phyloP scores from a whole-genome alignment of 2,329 filamentous ascomycete species.

The Tolypocladium tundrense region DNA sequence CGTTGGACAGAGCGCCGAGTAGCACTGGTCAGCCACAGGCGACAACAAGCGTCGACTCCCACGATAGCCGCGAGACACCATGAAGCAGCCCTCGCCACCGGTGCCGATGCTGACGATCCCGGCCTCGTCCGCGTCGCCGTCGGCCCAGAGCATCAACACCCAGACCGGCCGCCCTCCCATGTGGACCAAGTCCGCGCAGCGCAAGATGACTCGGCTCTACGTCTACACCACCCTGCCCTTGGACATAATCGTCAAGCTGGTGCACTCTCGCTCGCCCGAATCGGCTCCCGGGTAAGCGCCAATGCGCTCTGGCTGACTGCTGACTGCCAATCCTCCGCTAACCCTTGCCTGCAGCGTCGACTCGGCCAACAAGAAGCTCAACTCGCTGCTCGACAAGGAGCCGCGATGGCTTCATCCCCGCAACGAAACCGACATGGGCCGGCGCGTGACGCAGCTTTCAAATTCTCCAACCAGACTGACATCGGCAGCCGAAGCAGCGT shows the following conservation, averaged over 20 bases:
- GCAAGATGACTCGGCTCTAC: constrained; percentile 45
- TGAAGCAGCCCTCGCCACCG: background rate
- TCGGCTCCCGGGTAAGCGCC: constrained; percentile 37
- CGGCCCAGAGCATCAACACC: background rate
- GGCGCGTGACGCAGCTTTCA: constrained; percentile 34
- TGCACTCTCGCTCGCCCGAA: constrained; percentile 30
- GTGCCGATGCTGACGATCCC: constrained; percentile 2
- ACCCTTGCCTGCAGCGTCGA: constrained; percentile 19
- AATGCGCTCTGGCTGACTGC: background rate
- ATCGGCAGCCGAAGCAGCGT: background rate
- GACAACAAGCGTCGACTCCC: background rate
- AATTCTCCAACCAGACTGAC: constrained; percentile 24
- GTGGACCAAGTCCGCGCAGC: constrained; percentile 42
- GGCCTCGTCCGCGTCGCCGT: constrained; percentile 1
- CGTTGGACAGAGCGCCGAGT: background rate
- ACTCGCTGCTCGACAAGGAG: constrained; percentile 46
- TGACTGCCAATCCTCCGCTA: background rate
- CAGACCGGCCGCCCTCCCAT: constrained; percentile 41
- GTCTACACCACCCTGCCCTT: constrained; percentile 44
- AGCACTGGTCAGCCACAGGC: background rate
- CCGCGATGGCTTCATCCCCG: constrained; percentile 46
- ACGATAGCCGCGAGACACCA: background rate
- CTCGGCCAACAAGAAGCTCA: constrained; percentile 49
- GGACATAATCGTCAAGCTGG: constrained; percentile 36
- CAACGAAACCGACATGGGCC: constrained; percentile 38